Conservation (phyloP, 345 rosid genomes). For the Syzygium grande region DNA sequence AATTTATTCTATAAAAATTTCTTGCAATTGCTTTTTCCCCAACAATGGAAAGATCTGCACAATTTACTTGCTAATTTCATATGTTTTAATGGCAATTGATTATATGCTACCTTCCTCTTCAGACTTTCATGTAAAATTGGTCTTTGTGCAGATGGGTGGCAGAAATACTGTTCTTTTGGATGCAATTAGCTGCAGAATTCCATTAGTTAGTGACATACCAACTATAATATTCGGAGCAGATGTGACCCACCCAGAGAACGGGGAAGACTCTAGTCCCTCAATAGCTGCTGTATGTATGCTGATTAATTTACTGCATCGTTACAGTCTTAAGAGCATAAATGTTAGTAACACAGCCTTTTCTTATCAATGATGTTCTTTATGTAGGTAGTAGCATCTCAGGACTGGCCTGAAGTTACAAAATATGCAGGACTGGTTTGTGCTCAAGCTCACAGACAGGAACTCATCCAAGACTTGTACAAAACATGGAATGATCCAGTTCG, state of each 20-base stretch:
- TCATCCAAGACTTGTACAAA: conserved; percentile 94
- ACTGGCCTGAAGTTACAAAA: conserved; percentile 99
- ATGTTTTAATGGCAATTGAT: background rate
- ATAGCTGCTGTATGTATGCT: conserved; percentile 70
- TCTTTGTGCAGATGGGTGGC: conserved; percentile 83
- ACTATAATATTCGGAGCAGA: conserved; percentile 99
- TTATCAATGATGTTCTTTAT: conserved; percentile 6
- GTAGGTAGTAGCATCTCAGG: conserved; percentile 99
- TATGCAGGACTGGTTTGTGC: conserved; percentile 98
- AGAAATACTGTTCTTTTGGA: conserved; percentile 95
- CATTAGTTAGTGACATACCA: conserved; percentile 93
- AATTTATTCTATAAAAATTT: background rate
- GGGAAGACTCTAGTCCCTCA: conserved; percentile 98
- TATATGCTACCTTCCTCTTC: background rate
- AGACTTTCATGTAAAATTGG: background rate
- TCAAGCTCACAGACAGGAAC: conserved; percentile 99
- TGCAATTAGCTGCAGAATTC: conserved; percentile 96
- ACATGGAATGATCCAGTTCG: conserved; percentile 99
- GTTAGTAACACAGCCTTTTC: background rate
- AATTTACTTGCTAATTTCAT: background rate
- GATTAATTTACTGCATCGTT: background rate
- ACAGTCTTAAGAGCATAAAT: background rate
- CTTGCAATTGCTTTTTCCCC: background rate
- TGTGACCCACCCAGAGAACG: conserved; percentile 99
- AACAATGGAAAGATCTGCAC: background rate